A percentile compares a stretch with the other conserved stretches of the same genome.
Evolutionary conservation across 495 filamentous ascomycete species (phyloP).

Genomic region (Talaromyces adpressus): DNA sequence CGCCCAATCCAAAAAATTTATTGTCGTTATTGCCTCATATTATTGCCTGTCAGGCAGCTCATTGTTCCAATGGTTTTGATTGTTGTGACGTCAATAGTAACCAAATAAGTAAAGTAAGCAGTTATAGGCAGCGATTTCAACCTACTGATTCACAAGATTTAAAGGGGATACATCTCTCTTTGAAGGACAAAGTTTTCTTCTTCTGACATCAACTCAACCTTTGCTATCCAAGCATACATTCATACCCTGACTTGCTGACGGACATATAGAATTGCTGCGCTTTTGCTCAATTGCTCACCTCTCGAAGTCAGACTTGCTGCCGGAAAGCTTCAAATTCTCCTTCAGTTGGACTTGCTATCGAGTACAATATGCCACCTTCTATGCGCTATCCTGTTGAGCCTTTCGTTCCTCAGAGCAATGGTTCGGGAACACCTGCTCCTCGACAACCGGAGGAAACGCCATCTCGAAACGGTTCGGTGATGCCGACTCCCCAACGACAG

Average conservation of each 20-base stretch:
- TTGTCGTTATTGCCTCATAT: neutral
- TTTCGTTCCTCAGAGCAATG: neutral
- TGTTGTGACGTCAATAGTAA: neutral
- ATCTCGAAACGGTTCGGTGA: too few relatives aligned
- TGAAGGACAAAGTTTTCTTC: neutral
- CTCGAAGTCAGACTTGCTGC: neutral
- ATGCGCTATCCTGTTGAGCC: neutral
- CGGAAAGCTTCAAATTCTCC: neutral
- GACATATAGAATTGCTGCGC: neutral
- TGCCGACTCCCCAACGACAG: too few relatives aligned
- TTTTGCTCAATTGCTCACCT: neutral
- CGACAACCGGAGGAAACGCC: neutral
- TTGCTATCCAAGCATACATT: neutral
- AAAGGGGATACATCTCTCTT: neutral
- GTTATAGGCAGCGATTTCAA: neutral
- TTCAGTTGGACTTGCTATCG: neutral
- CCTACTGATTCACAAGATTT: neutral
- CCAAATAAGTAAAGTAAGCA: neutral
- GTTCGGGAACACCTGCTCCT: neutral
- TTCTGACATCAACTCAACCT: neutral
- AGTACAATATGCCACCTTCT: neutral
- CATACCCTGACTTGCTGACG: neutral
- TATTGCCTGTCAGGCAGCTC: neutral
- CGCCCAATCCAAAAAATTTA: neutral
- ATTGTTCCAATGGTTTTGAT: neutral